Base-by-base conservation (phyloP, 139 green algal species). In the Coccomyxa sp. region DNA sequence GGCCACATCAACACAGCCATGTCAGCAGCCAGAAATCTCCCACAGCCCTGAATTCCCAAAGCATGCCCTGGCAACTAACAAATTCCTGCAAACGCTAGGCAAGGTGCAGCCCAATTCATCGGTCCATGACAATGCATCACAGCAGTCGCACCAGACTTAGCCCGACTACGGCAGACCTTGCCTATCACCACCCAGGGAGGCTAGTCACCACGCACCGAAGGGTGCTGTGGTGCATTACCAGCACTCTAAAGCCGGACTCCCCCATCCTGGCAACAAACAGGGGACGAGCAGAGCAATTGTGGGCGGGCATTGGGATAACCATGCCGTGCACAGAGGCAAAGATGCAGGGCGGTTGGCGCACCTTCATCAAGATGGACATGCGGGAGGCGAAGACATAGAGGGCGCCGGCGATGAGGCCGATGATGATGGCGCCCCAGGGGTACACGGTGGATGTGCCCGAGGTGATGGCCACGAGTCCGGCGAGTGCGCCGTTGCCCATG, bases 391-490 rank as follows among this genome's bases (percentile, higher is more conserved):
- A n/a, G 78, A 84, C 85, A 81, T 92, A 94, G 79, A 91, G 68
- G 57, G 87, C 76, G 38, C 77, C 93, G 27, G 87, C 92, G 21
- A 94, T 83, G 15, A 92, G 32, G 63, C 94, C 96, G 79, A 92
- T 92, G 71, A 97, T 83, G 82, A 96, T 85, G 38, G 94, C 95
- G 23, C 92, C 96, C 92, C 94, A 98, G 32, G 93, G 91, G 83
- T 95, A 88, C 15, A 96, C 88, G n/a, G 92, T 86, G 79, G 87
- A 85, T 83, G 88, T 93, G 57, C 87, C 86, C 25, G 92, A 90
- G 16, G 94, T 97, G 82, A 97, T 91, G 67, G 91, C 86, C 23
- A 96, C 94, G 27, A 97, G 91, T 77, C 94, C 94, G 15, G 88
- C 92, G 63, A 97, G 90, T 10, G 94, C 88, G 67, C 91, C 92